These are phyloP conservation scores for Mycena chlorophos DNA, from an alignment of 768 basidiomycete genomes.

Conservation along the genomic window DNA sequence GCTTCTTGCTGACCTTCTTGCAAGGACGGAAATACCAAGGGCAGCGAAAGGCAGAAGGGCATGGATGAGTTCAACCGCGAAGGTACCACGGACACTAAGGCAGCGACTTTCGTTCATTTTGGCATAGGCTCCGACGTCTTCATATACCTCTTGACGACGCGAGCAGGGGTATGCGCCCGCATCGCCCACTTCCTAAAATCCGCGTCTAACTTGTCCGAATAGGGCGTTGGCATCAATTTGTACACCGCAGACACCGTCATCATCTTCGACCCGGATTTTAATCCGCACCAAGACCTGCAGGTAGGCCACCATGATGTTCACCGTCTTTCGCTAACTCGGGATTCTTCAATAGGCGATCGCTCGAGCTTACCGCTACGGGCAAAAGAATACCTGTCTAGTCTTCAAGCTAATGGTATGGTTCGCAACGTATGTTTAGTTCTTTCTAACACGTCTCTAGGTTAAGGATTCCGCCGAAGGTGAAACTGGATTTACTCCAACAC, in stretches of 20 bases:
- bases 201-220: background rate
- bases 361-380: conserved; percentile 91
- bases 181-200: background rate
- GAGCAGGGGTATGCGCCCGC: conserved; percentile 66
- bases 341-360: conserved; percentile 96
- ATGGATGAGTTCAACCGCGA: conserved; percentile 93
- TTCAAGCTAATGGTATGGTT: conserved; percentile 81
- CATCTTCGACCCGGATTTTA: conserved; percentile 95
- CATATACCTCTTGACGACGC: conserved; percentile 87
- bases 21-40: conserved; percentile 91
- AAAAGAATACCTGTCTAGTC: conserved; percentile 90
- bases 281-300: conserved; percentile 73
- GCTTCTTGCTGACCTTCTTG: background rate
- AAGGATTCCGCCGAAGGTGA: conserved; percentile 90
- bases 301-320: background rate
- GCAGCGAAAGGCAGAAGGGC: conserved; percentile 81
- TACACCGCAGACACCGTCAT: conserved; percentile 90
- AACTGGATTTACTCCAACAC: conserved; percentile 13
- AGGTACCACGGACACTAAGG: background rate
- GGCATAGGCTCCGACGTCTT: conserved; percentile 75
- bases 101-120: background rate
- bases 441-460: conserved; percentile 28
- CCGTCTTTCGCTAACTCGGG: conserved; percentile 33
- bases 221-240: conserved; percentile 90
- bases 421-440: background rate